Evolutionary conservation across 2,329 filamentous ascomycete genomes (phyloP).

Genomic region (Penicillium palitans): DNA sequence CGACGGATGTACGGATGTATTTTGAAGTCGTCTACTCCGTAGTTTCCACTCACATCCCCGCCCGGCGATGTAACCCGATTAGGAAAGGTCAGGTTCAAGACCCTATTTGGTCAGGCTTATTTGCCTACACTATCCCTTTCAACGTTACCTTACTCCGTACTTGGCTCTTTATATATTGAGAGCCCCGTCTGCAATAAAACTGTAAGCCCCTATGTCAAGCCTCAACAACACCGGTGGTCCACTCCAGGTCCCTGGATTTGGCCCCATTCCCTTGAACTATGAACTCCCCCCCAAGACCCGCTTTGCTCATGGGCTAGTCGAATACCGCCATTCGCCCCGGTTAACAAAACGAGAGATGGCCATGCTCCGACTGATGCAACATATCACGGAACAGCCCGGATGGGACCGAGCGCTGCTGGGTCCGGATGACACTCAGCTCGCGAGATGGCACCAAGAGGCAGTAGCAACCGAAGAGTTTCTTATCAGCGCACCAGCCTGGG

Average conservation of each 20-base stretch:
- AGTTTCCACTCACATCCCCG: too few relatives aligned
- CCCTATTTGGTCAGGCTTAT: too few relatives aligned
- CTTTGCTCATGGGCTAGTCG: constrained; percentile 13
- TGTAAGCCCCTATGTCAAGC: background rate
- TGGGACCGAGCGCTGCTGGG: background rate
- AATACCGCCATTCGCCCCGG: constrained; percentile 13
- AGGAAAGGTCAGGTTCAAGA: too few relatives aligned
- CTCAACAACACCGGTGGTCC: constrained; percentile 4
- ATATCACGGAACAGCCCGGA: constrained; percentile 6
- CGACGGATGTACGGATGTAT: too few relatives aligned
- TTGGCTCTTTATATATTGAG: background rate
- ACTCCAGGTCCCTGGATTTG: constrained; percentile 10
- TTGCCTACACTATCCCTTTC: too few relatives aligned
- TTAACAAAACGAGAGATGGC: constrained; percentile 14
- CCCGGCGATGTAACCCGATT: too few relatives aligned
- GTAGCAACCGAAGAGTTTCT: too few relatives aligned
- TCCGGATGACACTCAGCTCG: too few relatives aligned
- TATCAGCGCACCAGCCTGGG: too few relatives aligned
- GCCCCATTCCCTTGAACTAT: constrained; percentile 8
- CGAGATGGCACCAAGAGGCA: too few relatives aligned
- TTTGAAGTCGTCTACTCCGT: too few relatives aligned
- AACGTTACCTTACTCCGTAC: too few relatives aligned
- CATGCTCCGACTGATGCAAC: constrained; percentile 16
- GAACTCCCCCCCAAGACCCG: constrained; percentile 5
- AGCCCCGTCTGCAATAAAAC: background rate